Percentiles rank a stretch among this genome's conserved stretches.
Conservation (phyloP, 108 stramenopile genomes). For the Skeletonema tropicum region DNA sequence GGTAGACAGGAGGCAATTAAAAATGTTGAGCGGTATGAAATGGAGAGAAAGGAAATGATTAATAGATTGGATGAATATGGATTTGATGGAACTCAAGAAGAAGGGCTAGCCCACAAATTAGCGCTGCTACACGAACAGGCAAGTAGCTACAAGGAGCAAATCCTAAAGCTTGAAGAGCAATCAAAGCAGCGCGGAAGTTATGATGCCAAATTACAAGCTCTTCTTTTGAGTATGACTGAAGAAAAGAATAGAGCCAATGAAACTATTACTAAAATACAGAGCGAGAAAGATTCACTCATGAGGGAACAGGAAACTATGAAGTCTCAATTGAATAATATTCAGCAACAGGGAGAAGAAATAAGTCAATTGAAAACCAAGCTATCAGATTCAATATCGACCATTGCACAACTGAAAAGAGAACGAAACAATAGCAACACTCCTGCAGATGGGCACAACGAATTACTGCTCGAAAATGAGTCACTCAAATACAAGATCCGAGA, state of each 20-base stretch:
- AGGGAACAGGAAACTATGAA: slow-evolving; percentile 11
- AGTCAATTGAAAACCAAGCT: slow-evolving; percentile 9
- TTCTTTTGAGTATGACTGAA: slow-evolving; percentile 2
- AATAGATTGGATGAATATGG: neutral
- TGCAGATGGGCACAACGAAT: slow-evolving; percentile 7
- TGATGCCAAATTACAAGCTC: neutral
- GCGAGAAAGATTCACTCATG: neutral
- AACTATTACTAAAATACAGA: neutral
- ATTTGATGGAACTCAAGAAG: neutral
- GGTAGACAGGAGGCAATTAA: neutral
- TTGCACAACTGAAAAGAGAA: slow-evolving; percentile 19
- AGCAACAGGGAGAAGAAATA: slow-evolving; percentile 14
- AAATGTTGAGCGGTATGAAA: slow-evolving; percentile 1
- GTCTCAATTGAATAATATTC: neutral
- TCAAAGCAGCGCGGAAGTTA: neutral
- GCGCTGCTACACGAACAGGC: neutral
- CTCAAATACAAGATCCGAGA: slow-evolving; percentile 22
- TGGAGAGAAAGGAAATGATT: slow-evolving; percentile 1
- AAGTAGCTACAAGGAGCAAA: neutral
- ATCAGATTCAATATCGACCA: slow-evolving; percentile 1
- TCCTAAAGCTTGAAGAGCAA: neutral
- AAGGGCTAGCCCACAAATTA: neutral
- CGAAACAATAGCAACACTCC: neutral
- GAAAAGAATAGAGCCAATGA: slow-evolving; percentile 4
- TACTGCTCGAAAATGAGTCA: slow-evolving; percentile 16